Base-by-base conservation (phyloP, 2,329 filamentous ascomycete species). In the Stachybotrys elegans region DNA sequence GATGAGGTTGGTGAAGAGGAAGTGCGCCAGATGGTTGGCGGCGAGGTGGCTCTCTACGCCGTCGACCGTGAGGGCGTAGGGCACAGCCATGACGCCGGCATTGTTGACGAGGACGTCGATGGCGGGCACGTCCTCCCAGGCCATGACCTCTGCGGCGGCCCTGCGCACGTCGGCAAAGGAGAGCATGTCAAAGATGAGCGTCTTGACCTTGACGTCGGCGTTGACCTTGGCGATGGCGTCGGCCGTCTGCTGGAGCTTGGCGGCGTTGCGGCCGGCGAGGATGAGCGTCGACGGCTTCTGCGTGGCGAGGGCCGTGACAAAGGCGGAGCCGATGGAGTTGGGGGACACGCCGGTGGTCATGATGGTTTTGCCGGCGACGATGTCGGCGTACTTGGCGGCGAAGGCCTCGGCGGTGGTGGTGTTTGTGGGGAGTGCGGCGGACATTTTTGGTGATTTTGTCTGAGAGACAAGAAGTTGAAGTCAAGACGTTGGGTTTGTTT, bases 1-100 rank as follows among this genome's bases (percentile, higher is more conserved):
- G 37, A 75, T 54, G 17, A 71, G 54, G 48, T 70, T 70, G 13
- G 68, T 67, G 27, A 76, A 59, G 3, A 75, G 58, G 40, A 69
- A 76, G 51, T 72, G 72, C 0, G 65, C 67, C 6, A 76, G 41
- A 42, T 76, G 67, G 41, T 73, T 73, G 3, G 64, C 65, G 0
- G 61, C 68, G 40, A 76, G 68, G 44, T 72, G 69, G 43, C 57
- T 55, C 56, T 71, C 72, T 31, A 65, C 52, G 0, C 69, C 68
- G 36, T 74, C 70, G 0, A 49, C 47, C 0, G 63, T 63, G 7
- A 55, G 45, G 2, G 46, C 47, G 13, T 53, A 60, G 1, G 55
- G 51, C 3, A 59, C 42, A 2, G 58, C 67, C 70, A 72, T 72
- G 40, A 72, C 58, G 4, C 61, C 68, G 0, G 70, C 68, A 44